A percentile compares a stretch with the other conserved stretches of the same genome.
Conservation (phyloP, 495 filamentous ascomycete species). For the Penicillium verhagenii region DNA sequence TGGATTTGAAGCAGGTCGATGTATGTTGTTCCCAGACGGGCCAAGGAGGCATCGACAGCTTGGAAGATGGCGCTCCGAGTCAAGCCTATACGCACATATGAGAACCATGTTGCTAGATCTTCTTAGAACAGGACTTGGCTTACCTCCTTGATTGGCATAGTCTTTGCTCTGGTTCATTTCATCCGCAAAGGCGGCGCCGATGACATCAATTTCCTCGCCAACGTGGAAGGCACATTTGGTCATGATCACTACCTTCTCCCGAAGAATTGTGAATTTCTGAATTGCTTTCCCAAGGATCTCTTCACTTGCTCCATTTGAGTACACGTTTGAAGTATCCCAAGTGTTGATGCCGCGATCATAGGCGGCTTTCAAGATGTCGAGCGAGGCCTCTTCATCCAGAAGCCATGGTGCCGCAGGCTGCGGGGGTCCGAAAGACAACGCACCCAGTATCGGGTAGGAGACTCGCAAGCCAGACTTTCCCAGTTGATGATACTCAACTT, state of each 20-base stretch:
- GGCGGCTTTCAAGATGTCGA: slow-evolving; percentile 62
- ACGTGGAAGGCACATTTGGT: slow-evolving; percentile 53
- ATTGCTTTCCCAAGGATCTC: slow-evolving; percentile 68
- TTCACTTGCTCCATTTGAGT: slow-evolving; percentile 66
- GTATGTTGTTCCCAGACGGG: slow-evolving; percentile 57
- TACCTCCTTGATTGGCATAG: slow-evolving; percentile 36
- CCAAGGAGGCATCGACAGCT: slow-evolving; percentile 57
- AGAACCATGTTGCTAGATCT: neutral
- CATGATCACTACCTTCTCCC: slow-evolving; percentile 65
- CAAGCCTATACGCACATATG: slow-evolving; percentile 34
- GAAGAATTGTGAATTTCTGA: slow-evolving; percentile 66
- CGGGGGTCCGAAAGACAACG: slow-evolving; percentile 57
- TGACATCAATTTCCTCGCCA: neutral
- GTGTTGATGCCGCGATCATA: slow-evolving; percentile 62
- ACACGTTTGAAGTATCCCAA: slow-evolving; percentile 51
- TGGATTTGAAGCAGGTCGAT: slow-evolving; percentile 70
- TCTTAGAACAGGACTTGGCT: neutral
- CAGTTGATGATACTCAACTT: slow-evolving; percentile 1
- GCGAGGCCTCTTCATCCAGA: slow-evolving; percentile 56
- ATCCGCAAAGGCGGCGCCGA: neutral
- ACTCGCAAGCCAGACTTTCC: slow-evolving; percentile 52
- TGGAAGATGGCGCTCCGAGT: slow-evolving; percentile 58
- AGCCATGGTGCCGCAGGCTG: slow-evolving; percentile 55
- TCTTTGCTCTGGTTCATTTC: slow-evolving; percentile 24
- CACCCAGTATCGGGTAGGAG: slow-evolving; percentile 62